A percentile compares a stretch with the other conserved stretches of the same genome.
Evolutionary conservation across 176 grass and related monocot genomes (phyloP).

Genomic region (Musa beccarii): DNA sequence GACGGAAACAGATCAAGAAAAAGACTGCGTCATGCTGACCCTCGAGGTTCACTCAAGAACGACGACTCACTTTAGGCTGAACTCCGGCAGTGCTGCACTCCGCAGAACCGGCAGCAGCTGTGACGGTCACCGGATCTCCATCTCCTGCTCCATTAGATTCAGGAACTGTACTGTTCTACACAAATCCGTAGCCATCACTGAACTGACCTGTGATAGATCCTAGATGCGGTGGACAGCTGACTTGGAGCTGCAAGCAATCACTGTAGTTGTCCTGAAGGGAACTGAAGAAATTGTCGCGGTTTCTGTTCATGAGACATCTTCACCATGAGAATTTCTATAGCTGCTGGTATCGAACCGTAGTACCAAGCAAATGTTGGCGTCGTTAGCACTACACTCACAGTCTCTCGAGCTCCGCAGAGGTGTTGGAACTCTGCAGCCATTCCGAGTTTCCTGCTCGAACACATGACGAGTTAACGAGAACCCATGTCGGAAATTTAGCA

Average conservation of each 20-base stretch:
- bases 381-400: neutral
- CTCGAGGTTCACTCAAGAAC: neutral
- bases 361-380: too few relatives aligned
- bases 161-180: neutral
- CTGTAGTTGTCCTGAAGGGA: neutral
- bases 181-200: too few relatives aligned
- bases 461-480: neutral
- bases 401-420: neutral
- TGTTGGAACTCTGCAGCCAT: neutral
- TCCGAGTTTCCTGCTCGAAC: neutral
- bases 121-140: neutral
- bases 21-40: too few relatives aligned
- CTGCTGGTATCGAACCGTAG: too few relatives aligned
- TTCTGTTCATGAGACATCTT: neutral
- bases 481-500: neutral
- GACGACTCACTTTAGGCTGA: neutral
- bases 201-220: neutral
- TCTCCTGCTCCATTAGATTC: neutral
- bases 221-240: neutral
- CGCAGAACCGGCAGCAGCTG: neutral
- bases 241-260: neutral
- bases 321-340: too few relatives aligned
- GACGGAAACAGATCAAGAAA: too few relatives aligned
- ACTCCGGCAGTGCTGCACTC: neutral
- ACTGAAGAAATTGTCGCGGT: neutral